Percentiles rank a stretch among this genome's conserved stretches.
Conservation (phyloP, 1,284 basidiomycete species). For the Apiotrichum mycotoxinovorans region DNA sequence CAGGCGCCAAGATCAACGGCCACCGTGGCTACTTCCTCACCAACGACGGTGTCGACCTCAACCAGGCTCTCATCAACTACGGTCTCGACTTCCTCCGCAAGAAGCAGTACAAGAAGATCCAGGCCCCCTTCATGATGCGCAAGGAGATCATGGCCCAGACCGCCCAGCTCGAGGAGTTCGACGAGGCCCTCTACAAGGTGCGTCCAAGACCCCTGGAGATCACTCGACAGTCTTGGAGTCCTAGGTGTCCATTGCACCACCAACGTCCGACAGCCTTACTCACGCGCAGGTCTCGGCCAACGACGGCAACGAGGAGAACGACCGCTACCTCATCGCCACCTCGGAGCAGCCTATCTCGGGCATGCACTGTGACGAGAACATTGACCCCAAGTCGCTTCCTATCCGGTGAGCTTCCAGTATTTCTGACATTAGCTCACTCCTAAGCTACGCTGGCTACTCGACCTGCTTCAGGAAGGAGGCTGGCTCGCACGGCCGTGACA, state of each 20-base stretch:
- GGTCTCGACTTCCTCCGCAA: slow-evolving; percentile 88
- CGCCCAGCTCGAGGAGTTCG: slow-evolving; percentile 95
- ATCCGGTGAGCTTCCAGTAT: slow-evolving; percentile 61
- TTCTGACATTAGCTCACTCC: neutral
- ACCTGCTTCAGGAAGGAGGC: slow-evolving; percentile 99
- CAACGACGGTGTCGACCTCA: slow-evolving; percentile 93
- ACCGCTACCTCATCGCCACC: slow-evolving; percentile 98
- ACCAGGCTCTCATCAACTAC: slow-evolving; percentile 93
- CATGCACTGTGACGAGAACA: slow-evolving; percentile 93
- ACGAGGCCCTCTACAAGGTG: slow-evolving; percentile 97
- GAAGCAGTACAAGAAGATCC: slow-evolving; percentile 85
- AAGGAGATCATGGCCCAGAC: slow-evolving; percentile 97
- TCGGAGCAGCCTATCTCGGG: slow-evolving; percentile 98
- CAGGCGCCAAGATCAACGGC: slow-evolving; percentile 74
- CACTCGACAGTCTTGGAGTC: too few species aligned
- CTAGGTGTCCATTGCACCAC: too few species aligned
- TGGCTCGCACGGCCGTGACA: slow-evolving; percentile 92
- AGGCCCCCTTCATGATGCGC: slow-evolving; percentile 98
- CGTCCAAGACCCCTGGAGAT: slow-evolving; percentile 2
- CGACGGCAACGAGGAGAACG: slow-evolving; percentile 70
- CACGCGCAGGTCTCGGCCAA: slow-evolving; percentile 59
- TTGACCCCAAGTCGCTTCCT: slow-evolving; percentile 88
- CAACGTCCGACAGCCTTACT: neutral
- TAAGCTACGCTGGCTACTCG: slow-evolving; percentile 61
- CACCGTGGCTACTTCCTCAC: slow-evolving; percentile 96